Evolutionary conservation across 2,329 filamentous ascomycete species (phyloP).

Genomic region (Colletotrichum salicis): DNA sequence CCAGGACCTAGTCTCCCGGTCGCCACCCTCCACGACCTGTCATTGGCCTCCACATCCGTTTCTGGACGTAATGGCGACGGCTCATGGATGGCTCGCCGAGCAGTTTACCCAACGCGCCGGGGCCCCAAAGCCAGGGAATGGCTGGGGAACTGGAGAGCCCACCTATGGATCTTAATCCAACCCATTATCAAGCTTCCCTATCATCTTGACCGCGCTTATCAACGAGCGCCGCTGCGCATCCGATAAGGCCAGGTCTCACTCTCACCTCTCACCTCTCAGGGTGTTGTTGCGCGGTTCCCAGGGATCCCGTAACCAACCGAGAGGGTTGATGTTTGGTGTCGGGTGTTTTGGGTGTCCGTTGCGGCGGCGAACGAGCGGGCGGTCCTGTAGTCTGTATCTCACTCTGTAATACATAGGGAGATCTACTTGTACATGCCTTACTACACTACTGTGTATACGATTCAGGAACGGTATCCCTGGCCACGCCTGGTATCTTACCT

Average conservation of each 20-base stretch:
- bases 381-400: too few relatives aligned
- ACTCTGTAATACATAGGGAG: not conserved
- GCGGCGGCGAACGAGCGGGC: not conserved
- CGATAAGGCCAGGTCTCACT: conserved; percentile 15
- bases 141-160: conserved; percentile 19
- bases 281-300: not conserved
- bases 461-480: not conserved
- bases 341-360: not conserved
- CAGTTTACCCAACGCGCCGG: not conserved
- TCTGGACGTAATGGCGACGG: conserved; percentile 14
- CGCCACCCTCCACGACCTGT: not conserved
- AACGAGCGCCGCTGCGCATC: not conserved
- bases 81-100: conserved; percentile 17
- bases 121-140: conserved; percentile 6
- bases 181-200: not conserved
- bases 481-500: too few relatives aligned
- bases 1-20: not conserved
- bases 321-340: not conserved
- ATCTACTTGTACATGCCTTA: too few relatives aligned
- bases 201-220: conserved; percentile 26
- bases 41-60: conserved; percentile 12
- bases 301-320: conserved; percentile 15
- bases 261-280: not conserved
- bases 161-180: too few relatives aligned
- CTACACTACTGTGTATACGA: not conserved